Evolutionary conservation across 352 stramenopile species (phyloP), one percentile per base, ranked within the genome.

Genomic region (Blastocystis sp.): DNA sequence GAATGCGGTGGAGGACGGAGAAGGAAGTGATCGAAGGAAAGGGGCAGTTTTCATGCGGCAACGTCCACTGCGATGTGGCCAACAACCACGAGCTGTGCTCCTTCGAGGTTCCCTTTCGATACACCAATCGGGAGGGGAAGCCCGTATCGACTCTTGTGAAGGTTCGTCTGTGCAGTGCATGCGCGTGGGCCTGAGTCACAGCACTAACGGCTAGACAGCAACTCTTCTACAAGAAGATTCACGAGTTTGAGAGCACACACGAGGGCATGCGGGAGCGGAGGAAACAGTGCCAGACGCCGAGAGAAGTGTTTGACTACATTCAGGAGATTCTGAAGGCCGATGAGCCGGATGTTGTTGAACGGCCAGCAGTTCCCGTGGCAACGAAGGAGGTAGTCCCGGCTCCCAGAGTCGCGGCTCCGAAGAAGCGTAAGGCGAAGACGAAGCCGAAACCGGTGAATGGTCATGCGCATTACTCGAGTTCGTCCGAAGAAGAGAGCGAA

Each of bases 61-160:
- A 94, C 86, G 93, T 94, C 43, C 69, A 79, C 38, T 95, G 93
- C 88, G 90, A 93, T 43, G 89, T 86, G 21, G 10, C n/a, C 2
- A 84, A 84, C 34, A 89, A 62, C 0, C 40, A 59, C 0, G 87
- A 69, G 19, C 88, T 95, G 56, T 91, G 91, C 69, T 94, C 92
- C 86, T 95, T 94, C 88, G 92, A 95, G 89, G 89, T 95, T 81
- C 88, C 94, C 43, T 95, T 95, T 88, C 90, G 90, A 38, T 95
- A 95, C 64, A 81, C 90, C 10, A 92, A 94, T 88, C 89, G 93
- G 7, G 90, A 90, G 21, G 88, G 92, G 62, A 90, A 89, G 79
- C 94, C 93, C 87, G 91, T 90, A 45, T 94, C 91, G 69, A 84
- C 74, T 19, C 90, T 95, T 28, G 92, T 95, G 21, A 95, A 95